Evolutionary conservation across 164 flowering plant species (phyloP).

Genomic region (Vitis cinerea): DNA sequence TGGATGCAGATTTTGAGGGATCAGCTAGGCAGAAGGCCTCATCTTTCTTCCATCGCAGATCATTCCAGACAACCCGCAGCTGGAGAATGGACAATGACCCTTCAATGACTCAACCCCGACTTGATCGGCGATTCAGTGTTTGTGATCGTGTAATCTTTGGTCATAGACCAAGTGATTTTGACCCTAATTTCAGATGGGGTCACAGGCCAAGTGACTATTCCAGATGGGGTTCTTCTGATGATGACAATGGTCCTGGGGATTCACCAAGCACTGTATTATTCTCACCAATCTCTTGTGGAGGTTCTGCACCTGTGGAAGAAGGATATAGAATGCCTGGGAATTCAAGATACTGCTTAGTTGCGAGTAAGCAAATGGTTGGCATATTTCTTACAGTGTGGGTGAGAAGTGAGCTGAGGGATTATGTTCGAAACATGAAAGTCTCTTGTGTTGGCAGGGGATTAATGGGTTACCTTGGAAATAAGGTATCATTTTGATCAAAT

Average conservation of each 20-base stretch:
- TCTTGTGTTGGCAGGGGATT: conserved; percentile 78
- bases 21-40: conserved; percentile 49
- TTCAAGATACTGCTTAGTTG: conserved; percentile 63
- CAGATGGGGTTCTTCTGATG: conserved; percentile 71
- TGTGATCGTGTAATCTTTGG: conserved; percentile 70
- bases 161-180: conserved; percentile 53
- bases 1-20: conserved; percentile 67
- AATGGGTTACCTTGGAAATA: conserved; percentile 80
- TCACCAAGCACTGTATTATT: conserved; percentile 69
- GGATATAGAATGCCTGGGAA: conserved; percentile 40
- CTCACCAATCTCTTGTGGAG: conserved; percentile 50
- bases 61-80: conserved; percentile 60
- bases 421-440: conserved; percentile 62
- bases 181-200: conserved; percentile 29
- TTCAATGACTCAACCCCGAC: conserved; percentile 49
- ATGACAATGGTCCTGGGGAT: conserved; percentile 60
- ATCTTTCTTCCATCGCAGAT: conserved; percentile 58
- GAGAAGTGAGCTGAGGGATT: conserved; percentile 55
- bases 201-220: conserved; percentile 41
- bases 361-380: conserved; percentile 81
- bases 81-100: conserved; percentile 61
- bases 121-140: conserved; percentile 65
- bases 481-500: conserved; percentile 32
- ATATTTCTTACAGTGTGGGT: conserved; percentile 71
- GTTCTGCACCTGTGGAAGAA: conserved; percentile 34